Percentiles rank a stretch among this genome's conserved stretches.
Conservation (phyloP, 2,329 filamentous ascomycete genomes). For the Nigrospora osmanthi region DNA sequence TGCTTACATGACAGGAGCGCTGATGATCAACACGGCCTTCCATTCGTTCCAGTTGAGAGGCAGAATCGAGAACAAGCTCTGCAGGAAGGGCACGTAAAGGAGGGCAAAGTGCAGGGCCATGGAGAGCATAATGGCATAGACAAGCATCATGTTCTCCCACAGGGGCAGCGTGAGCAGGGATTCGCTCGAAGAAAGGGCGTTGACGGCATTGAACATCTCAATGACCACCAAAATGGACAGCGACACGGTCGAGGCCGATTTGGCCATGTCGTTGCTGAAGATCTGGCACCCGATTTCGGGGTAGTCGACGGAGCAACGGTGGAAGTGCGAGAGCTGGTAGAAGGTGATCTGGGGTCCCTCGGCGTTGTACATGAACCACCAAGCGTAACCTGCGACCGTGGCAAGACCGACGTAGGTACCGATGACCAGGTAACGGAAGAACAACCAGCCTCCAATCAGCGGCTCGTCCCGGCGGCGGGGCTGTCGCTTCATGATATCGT, state of each 20-base stretch:
- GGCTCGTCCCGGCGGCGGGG: slow-evolving; percentile 89
- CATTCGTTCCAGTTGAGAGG: slow-evolving; percentile 82
- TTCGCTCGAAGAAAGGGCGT: slow-evolving; percentile 91
- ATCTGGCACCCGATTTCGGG: slow-evolving; percentile 87
- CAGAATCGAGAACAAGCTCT: slow-evolving; percentile 82
- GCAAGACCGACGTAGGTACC: slow-evolving; percentile 91
- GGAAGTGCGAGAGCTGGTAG: slow-evolving; percentile 85
- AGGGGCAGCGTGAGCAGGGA: slow-evolving; percentile 86
- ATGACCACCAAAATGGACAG: slow-evolving; percentile 91
- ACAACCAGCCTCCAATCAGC: slow-evolving; percentile 90
- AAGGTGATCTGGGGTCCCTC: slow-evolving; percentile 88
- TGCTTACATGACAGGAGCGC: slow-evolving; percentile 82
- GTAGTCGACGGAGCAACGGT: slow-evolving; percentile 80
- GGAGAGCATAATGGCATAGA: slow-evolving; percentile 85
- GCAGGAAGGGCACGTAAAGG: slow-evolving; percentile 84
- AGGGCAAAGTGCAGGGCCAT: slow-evolving; percentile 95
- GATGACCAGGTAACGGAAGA: slow-evolving; percentile 95
- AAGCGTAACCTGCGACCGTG: slow-evolving; percentile 95
- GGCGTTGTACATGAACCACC: slow-evolving; percentile 98
- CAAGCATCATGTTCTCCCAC: slow-evolving; percentile 98
- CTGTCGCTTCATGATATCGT: slow-evolving; percentile 92
- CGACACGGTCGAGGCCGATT: slow-evolving; percentile 86
- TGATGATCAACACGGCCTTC: slow-evolving; percentile 84
- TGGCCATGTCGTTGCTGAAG: slow-evolving; percentile 79
- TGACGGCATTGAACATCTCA: slow-evolving; percentile 99